These are phyloP conservation scores for Salix brachista DNA, from an alignment of 345 rosid species.

Conservation along the genomic window DNA sequence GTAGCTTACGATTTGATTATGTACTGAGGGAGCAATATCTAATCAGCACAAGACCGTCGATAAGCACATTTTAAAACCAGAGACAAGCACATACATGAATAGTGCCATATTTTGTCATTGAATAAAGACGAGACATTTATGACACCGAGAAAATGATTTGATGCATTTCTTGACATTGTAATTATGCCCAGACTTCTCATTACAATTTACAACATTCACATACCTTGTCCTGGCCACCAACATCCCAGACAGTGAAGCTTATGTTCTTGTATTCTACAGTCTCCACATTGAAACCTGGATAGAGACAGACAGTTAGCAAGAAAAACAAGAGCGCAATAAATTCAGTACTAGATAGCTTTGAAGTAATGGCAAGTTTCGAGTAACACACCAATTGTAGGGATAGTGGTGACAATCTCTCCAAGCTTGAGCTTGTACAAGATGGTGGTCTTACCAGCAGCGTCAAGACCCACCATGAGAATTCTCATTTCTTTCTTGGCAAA, in stretches of 20 bases:
- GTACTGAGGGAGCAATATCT: background rate
- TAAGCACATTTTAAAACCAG: constrained; percentile 2
- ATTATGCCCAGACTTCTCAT: background rate
- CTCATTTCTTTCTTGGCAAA: constrained; percentile 21
- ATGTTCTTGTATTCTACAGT: constrained; percentile 23
- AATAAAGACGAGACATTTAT: background rate
- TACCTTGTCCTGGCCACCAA: constrained; percentile 24
- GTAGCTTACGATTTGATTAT: constrained; percentile 14
- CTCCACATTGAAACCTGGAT: constrained; percentile 19
- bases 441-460: constrained; percentile 20
- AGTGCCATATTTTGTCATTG: background rate
- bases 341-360: background rate
- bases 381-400: constrained; percentile 16
- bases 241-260: constrained; percentile 23
- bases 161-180: background rate
- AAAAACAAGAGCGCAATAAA: background rate
- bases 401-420: constrained; percentile 22
- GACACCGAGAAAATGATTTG: background rate
- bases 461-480: constrained; percentile 22
- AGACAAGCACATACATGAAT: background rate
- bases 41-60: constrained; percentile 17
- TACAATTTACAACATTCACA: background rate
- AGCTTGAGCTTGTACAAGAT: constrained; percentile 21
- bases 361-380: background rate
- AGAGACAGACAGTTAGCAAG: background rate